Evolutionary conservation across 352 stramenopile species (phyloP), one percentile per base, ranked within the genome.

Genomic region (Phytophthora constricta): DNA sequence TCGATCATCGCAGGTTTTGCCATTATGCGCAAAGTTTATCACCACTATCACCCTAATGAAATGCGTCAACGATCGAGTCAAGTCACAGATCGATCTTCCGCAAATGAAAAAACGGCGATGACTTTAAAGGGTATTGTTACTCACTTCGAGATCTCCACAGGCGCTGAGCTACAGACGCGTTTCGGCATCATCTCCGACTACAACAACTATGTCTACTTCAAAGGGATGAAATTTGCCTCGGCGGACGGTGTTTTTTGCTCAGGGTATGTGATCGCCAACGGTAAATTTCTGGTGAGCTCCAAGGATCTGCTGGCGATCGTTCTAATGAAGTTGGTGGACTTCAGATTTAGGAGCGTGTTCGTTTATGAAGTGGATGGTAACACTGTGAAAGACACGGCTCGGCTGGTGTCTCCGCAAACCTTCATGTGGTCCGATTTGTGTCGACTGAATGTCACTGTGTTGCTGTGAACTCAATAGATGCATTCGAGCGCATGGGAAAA

Each of bases 131-230:
- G 46, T 28, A 60, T 53, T 3, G 42, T 60, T 27, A 66, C 58
- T 16, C 58, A 60, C 8, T 66, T 66, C 20, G 58, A 66, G 49
- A 31, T 66, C 37, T 45, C 58, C 34, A 66, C 58, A 5, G 58
- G 58, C 16, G 58, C 58, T 5, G 49, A 53, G 50, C 45, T 66
- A 26, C 58, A 60, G 43, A 60, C 56, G 22, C 46, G 59, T 11
- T 50, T 74, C 10, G 71, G 71, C 2, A 19, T 79, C 22, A 46
- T 79, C n/a, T 79, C 46, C 2, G 48, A 67, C 13, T 79, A 65
- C 42, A 52, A 65, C 28, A 69, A 74, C 41, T 69, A 61, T 52
- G 37, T 60, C 42, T 62, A 55, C 47, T 66, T 71, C 55, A 68
- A 72, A 46, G 70, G 70, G 17, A 48, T 74, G 27, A 71, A 74